Evolutionary conservation across 202 grass and related monocot species (phyloP).

Genomic region (Sporobolus alterniflorus): DNA sequence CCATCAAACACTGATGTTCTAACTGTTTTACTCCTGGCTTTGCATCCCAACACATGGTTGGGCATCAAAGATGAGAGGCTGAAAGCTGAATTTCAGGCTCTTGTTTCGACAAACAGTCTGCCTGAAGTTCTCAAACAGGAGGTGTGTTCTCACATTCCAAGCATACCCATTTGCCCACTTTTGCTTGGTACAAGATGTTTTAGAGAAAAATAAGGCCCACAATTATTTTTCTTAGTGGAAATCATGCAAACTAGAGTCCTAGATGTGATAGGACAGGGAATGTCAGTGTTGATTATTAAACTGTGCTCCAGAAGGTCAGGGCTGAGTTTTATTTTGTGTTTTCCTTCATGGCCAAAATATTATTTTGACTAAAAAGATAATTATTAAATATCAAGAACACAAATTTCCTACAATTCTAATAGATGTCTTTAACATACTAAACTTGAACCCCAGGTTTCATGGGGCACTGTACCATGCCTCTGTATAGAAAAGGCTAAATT

Average conservation of each 20-base stretch:
- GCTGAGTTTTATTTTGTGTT: neutral
- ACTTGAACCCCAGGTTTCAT: neutral
- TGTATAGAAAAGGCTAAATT: neutral
- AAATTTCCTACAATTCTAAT: neutral
- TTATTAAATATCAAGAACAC: neutral
- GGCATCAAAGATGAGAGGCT: conserved; percentile 53
- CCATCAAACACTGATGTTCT: conserved; percentile 58
- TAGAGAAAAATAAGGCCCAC: neutral
- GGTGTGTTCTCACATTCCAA: conserved; percentile 46
- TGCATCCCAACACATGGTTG: conserved; percentile 64
- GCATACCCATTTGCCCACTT: conserved; percentile 7
- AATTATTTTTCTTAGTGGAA: conserved; percentile 1
- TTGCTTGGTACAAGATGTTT: conserved; percentile 15
- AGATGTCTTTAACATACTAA: neutral
- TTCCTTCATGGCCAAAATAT: neutral
- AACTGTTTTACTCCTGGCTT: conserved; percentile 75
- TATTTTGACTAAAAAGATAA: neutral
- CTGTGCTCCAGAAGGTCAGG: neutral
- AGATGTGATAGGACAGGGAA: neutral
- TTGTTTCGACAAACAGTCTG: conserved; percentile 67
- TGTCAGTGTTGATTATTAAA: neutral
- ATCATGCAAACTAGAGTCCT: neutral
- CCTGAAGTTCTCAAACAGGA: conserved; percentile 71
- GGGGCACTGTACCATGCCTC: neutral
- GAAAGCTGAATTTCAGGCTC: conserved; percentile 66